phyloP scores from a whole-genome alignment of 441 rosid genomes.

The Raphanus hybrid region DNA sequence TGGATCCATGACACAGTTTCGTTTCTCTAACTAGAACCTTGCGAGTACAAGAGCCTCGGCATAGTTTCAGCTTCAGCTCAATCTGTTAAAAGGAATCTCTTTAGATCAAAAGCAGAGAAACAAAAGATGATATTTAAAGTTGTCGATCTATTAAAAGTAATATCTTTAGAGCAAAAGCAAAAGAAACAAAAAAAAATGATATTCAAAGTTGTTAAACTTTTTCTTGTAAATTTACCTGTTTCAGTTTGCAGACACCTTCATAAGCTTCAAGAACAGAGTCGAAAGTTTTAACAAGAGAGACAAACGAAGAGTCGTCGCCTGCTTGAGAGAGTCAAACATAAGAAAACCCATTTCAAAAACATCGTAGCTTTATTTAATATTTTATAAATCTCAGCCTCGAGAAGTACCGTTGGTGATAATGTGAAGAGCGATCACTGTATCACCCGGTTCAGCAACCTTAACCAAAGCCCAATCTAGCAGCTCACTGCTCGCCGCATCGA shows the following conservation, averaged over 20 bases:
- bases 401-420: too few species aligned
- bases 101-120: neutral
- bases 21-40: conserved; percentile 65
- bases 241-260: conserved; percentile 78
- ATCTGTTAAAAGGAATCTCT: conserved; percentile 47
- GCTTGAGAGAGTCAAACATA: conserved; percentile 44
- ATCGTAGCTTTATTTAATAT: conserved; percentile 16
- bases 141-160: too few species aligned
- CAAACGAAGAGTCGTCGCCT: conserved; percentile 62
- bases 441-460: too few species aligned
- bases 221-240: conserved; percentile 46
- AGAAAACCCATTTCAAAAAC: conserved; percentile 9
- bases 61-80: conserved; percentile 71
- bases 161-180: neutral
- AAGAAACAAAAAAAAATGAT: too few species aligned
- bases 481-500: too few species aligned
- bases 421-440: too few species aligned
- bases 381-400: too few species aligned
- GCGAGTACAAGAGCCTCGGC: conserved; percentile 55
- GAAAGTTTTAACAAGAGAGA: conserved; percentile 60
- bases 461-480: too few species aligned
- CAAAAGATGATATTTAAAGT: too few species aligned
- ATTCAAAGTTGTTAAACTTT: too few species aligned
- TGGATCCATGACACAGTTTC: conserved; percentile 50
- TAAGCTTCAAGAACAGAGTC: conserved; percentile 67